These are phyloP conservation scores for Boletus rubropictus DNA, from an alignment of 768 basidiomycete genomes.

Conservation along the genomic window DNA sequence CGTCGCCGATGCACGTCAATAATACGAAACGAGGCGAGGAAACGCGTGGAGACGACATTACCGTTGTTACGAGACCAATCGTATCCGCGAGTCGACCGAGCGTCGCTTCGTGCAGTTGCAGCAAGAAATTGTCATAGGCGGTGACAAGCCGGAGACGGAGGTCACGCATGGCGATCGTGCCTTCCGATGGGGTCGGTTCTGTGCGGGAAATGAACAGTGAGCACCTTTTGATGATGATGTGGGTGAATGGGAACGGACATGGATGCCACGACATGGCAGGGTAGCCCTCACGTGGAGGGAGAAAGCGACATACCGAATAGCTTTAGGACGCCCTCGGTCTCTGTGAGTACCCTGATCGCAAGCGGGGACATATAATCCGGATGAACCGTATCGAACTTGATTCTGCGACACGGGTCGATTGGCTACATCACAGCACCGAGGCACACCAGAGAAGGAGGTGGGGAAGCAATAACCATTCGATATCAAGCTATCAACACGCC, in stretches of 20 bases:
- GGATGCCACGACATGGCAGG: too few species aligned
- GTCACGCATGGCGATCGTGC: conserved; percentile 18
- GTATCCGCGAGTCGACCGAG: conserved; percentile 22
- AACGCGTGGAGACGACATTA: not conserved
- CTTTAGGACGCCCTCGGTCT: conserved; percentile 23
- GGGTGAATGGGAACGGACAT: not conserved
- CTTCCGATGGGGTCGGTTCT: conserved; percentile 28
- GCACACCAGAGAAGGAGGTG: not conserved
- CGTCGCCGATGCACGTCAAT: not conserved
- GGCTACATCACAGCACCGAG: not conserved
- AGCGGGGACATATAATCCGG: conserved; percentile 26
- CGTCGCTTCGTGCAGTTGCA: conserved; percentile 19
- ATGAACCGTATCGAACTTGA: conserved; percentile 16
- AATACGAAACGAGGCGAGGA: not conserved
- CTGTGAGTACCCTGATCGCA: conserved; percentile 24
- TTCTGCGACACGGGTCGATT: conserved; percentile 21
- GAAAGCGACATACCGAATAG: conserved; percentile 19
- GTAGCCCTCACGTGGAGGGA: not conserved
- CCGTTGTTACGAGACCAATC: conserved; percentile 18
- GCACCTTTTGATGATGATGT: too few species aligned
- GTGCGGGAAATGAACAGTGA: not conserved
- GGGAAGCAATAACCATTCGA: not conserved
- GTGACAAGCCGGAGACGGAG: conserved; percentile 23
- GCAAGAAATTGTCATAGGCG: conserved; percentile 13
- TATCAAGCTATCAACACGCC: not conserved